phyloP scores from a whole-genome alignment of 2,329 filamentous ascomycete species.

The Fusarium falciforme region DNA sequence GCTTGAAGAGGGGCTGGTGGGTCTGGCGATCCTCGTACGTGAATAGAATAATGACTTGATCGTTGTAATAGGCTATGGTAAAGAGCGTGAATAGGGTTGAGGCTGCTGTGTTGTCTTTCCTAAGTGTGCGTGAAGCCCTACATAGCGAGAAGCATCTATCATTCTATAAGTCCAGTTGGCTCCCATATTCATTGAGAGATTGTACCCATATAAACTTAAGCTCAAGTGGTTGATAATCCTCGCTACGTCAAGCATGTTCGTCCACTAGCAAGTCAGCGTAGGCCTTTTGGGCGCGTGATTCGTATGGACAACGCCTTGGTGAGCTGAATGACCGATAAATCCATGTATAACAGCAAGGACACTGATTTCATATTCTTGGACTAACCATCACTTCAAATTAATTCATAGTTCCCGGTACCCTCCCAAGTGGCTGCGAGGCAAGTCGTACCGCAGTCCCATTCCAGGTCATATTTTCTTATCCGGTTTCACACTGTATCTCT shows the following conservation, averaged over 20 bases:
- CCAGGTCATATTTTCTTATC: too few species aligned
- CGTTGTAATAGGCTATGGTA: background rate
- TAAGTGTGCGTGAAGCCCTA: background rate
- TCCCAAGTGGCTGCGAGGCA: background rate
- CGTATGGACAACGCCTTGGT: background rate
- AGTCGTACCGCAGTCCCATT: background rate
- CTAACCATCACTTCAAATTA: background rate
- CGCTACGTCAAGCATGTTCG: background rate
- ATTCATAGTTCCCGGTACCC: background rate
- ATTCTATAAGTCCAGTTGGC: background rate
- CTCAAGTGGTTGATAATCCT: background rate
- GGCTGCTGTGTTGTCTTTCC: background rate
- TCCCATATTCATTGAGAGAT: background rate
- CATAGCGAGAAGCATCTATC: background rate
- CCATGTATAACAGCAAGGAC: background rate
- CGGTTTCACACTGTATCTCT: background rate
- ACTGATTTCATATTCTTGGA: background rate
- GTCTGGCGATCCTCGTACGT: background rate
- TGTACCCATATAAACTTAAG: background rate
- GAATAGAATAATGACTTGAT: background rate
- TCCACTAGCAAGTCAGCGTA: background rate
- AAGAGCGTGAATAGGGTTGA: background rate
- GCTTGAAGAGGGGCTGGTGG: background rate
- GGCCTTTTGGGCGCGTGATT: background rate
- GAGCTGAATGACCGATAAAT: background rate